Percentiles rank a stretch among this genome's conserved stretches.
Conservation (phyloP, 2,329 filamentous ascomycete species). For the Bipolaris oryzae region DNA sequence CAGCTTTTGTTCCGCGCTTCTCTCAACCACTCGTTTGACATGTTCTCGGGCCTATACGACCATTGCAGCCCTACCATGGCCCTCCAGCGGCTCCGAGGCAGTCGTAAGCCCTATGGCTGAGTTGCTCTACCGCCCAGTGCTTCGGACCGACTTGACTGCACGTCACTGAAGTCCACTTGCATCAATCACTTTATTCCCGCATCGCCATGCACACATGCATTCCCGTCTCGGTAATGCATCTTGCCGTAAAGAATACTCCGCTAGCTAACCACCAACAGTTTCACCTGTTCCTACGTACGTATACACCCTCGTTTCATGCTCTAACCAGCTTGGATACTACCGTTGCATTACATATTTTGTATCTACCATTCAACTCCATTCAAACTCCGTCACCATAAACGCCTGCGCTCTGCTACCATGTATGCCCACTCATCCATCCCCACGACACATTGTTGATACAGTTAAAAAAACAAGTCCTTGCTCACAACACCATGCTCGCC, state of each 20-base stretch:
- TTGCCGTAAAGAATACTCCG: not conserved
- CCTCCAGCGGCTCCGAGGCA: not conserved
- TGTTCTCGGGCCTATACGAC: too few species aligned
- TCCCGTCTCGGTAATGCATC: constrained; percentile 7
- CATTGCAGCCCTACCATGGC: too few species aligned
- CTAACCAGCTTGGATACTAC: not conserved
- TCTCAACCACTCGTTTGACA: too few species aligned
- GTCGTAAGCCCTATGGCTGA: constrained; percentile 7
- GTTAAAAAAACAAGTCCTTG: not conserved
- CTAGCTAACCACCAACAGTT: not conserved
- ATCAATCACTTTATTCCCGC: not conserved
- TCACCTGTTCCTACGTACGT: not conserved
- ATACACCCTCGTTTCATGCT: not conserved
- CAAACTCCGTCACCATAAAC: not conserved
- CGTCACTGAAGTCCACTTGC: too few species aligned
- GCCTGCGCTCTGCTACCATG: constrained; percentile 9
- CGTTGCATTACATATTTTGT: not conserved
- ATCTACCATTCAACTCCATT: not conserved
- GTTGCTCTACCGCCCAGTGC: not conserved
- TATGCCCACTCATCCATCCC: not conserved
- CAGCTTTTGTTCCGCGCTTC: not conserved
- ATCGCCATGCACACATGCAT: not conserved
- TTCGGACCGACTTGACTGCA: not conserved
- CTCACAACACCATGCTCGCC: not conserved
- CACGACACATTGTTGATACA: not conserved